Percentiles rank a stretch among this genome's conserved stretches.
These are phyloP conservation scores for Prosopis cineraria DNA, from an alignment of 306 rosid genomes.

Conservation along the genomic window DNA sequence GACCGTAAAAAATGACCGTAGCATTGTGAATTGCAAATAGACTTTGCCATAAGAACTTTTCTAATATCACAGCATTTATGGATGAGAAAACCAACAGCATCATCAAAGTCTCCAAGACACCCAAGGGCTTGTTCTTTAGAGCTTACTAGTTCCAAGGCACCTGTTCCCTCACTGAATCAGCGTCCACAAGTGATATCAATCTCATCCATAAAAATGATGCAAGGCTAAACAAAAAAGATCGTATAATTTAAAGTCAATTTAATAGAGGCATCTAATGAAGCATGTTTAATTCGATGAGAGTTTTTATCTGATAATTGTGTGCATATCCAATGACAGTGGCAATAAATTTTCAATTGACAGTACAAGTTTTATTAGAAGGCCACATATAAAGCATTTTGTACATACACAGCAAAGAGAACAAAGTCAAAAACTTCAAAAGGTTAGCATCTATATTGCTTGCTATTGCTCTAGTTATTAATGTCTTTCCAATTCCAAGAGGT, in stretches of 20 bases:
- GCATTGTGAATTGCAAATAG: too few relatives aligned
- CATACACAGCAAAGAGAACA: not conserved
- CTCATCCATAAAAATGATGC: slow-evolving; percentile 95
- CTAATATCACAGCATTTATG: too few relatives aligned
- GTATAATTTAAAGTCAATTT: not conserved
- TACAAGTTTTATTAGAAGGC: not conserved
- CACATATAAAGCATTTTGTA: not conserved
- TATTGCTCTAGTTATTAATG: slow-evolving; percentile 80
- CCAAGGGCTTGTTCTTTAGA: too few relatives aligned
- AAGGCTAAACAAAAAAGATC: slow-evolving; percentile 59
- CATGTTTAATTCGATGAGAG: not conserved
- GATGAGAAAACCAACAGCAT: too few relatives aligned
- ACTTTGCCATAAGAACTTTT: too few relatives aligned
- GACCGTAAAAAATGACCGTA: too few relatives aligned
- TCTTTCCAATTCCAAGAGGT: slow-evolving; percentile 92
- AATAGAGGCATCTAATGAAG: not conserved
- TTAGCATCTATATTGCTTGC: slow-evolving; percentile 90
- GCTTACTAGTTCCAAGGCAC: too few relatives aligned
- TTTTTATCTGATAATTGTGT: slow-evolving; percentile 81
- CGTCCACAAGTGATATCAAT: slow-evolving; percentile 93
- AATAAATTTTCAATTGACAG: slow-evolving; percentile 1
- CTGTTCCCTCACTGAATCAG: slow-evolving; percentile 78
- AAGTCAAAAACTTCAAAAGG: slow-evolving; percentile 64
- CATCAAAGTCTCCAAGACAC: too few relatives aligned
- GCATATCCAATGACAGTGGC: slow-evolving; percentile 79